Evolutionary conservation across 23 red algal genomes (phyloP).

Genomic region (Gracilaria domingensis): DNA sequence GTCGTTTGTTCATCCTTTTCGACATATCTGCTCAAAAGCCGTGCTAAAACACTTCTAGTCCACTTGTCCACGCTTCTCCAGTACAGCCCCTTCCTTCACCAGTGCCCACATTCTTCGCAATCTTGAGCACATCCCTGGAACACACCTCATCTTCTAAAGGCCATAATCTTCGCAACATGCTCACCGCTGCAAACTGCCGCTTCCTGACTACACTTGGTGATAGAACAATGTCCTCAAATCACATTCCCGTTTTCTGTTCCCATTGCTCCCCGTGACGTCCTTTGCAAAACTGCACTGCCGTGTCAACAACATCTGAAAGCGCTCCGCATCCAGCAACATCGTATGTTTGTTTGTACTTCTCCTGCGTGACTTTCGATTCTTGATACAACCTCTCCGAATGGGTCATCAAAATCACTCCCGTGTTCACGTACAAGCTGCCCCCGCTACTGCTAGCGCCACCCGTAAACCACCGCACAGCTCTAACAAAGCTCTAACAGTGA

Average conservation of each 20-base stretch:
- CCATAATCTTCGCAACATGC: slow-evolving; percentile 13
- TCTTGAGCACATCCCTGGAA: background rate
- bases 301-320: background rate
- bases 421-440: slow-evolving; percentile 22
- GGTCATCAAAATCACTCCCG: slow-evolving; percentile 18
- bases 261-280: background rate
- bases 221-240: slow-evolving; percentile 9
- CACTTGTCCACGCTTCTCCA: background rate
- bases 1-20: background rate
- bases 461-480: background rate
- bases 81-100: slow-evolving; percentile 2
- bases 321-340: slow-evolving; percentile 1
- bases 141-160: background rate
- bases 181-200: background rate
- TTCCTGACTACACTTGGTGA: background rate
- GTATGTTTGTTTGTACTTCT: slow-evolving; percentile 21
- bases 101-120: background rate
- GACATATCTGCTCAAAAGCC: background rate
- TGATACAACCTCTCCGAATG: background rate
- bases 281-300: slow-evolving; percentile 2
- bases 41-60: too few relatives aligned
- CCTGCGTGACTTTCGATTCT: background rate
- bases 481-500: background rate
- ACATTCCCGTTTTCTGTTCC: background rate
- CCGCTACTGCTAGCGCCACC: slow-evolving; percentile 22